Conservation (phyloP, 2,329 filamentous ascomycete genomes). For the Sporothrix protearum region DNA sequence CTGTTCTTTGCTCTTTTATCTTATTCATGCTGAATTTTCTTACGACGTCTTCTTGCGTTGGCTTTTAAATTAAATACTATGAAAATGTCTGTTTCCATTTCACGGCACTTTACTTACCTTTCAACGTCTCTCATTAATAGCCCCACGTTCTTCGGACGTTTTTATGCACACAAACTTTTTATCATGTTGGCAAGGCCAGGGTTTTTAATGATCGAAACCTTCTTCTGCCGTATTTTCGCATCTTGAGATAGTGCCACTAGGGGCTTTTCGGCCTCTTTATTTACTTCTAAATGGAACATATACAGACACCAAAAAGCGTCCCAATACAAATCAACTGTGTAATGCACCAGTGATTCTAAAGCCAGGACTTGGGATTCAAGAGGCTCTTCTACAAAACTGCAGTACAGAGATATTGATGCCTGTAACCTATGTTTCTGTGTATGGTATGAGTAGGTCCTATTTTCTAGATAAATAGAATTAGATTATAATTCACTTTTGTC, state of each 20-base stretch:
- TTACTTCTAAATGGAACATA: background rate
- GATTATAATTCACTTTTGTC: too few species aligned
- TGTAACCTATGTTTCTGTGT: too few species aligned
- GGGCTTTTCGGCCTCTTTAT: background rate
- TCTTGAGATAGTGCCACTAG: background rate
- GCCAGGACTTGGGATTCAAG: too few species aligned
- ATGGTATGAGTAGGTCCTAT: too few species aligned
- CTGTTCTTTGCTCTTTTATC: background rate
- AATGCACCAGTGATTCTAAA: background rate
- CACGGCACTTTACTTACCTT: conserved; percentile 4
- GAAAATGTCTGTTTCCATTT: conserved; percentile 11
- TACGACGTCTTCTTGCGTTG: background rate
- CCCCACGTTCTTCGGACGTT: background rate
- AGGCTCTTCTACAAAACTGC: too few species aligned
- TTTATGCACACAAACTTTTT: background rate
- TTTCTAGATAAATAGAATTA: too few species aligned
- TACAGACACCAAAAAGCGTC: conserved; percentile 4
- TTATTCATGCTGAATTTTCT: background rate
- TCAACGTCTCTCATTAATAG: conserved; percentile 14
- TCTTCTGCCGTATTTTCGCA: background rate
- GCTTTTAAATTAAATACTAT: background rate
- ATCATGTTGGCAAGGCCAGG: background rate
- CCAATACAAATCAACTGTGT: too few species aligned
- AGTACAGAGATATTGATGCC: too few species aligned
- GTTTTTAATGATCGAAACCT: background rate